These are phyloP conservation scores for Kodamaea hsintzibuensis DNA, from an alignment of 805 yeast genomes.

Conservation along the genomic window DNA sequence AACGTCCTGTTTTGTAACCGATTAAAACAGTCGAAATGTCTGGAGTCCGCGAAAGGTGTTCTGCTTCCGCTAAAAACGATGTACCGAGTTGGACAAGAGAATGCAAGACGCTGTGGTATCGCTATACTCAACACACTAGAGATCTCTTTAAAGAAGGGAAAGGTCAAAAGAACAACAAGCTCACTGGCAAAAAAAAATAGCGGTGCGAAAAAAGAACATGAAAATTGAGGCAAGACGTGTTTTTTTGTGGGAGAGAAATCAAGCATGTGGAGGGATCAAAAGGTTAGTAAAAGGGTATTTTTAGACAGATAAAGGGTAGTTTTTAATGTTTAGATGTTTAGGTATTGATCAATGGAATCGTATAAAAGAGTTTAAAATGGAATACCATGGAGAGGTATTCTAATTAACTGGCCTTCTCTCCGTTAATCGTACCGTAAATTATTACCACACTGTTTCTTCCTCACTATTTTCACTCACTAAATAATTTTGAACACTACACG, in stretches of 20 bases:
- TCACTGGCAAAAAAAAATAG: slow-evolving; percentile 2
- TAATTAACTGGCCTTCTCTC: too few species aligned
- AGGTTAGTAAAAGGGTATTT: too few species aligned
- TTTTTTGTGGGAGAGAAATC: too few species aligned
- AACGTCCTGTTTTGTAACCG: neutral
- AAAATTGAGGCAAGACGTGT: slow-evolving; percentile 6
- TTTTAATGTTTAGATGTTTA: too few species aligned
- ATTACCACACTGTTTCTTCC: neutral
- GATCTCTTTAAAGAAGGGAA: neutral
- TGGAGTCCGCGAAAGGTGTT: neutral
- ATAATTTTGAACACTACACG: neutral
- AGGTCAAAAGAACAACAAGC: slow-evolving; percentile 1
- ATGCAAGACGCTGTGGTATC: neutral
- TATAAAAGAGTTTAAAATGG: too few species aligned
- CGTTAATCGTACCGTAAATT: too few species aligned
- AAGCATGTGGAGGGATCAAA: too few species aligned
- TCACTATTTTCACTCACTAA: neutral
- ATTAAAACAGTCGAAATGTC: neutral
- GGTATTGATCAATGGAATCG: too few species aligned
- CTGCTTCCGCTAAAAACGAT: slow-evolving; percentile 1
- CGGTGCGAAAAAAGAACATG: slow-evolving; percentile 1
- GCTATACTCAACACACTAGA: neutral
- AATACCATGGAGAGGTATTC: too few species aligned
- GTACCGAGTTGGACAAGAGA: neutral
- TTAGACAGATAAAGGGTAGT: too few species aligned